Evolutionary conservation across 2,329 filamentous ascomycete genomes (phyloP).

Genomic region (Aspergillus quadricinctus): DNA sequence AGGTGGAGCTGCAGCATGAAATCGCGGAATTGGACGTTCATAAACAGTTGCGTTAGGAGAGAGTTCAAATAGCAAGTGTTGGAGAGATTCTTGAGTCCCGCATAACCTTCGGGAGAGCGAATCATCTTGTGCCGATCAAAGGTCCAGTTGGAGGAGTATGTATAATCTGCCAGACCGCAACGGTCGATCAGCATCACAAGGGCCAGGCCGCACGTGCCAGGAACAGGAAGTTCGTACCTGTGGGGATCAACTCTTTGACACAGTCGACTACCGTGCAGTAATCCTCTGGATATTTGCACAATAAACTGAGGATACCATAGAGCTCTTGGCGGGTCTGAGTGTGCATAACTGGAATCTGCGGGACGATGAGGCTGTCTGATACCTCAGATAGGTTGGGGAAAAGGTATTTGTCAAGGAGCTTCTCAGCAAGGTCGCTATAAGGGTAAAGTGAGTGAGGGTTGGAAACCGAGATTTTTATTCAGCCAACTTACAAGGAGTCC

Average conservation of each 20-base stretch:
- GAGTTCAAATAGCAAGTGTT: constrained; percentile 99
- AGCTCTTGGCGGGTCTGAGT: constrained; percentile 55
- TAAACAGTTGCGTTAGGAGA: constrained; percentile 88
- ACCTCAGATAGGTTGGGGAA: constrained; percentile 54
- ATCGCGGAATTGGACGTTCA: constrained; percentile 81
- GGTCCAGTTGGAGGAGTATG: constrained; percentile 56
- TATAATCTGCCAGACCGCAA: constrained; percentile 46
- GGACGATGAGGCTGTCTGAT: constrained; percentile 24
- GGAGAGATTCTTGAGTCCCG: constrained; percentile 85
- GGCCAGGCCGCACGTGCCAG: constrained; percentile 17
- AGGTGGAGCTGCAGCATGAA: constrained; percentile 71
- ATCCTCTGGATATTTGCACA: constrained; percentile 51
- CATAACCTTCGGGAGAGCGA: constrained; percentile 74
- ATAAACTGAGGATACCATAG: constrained; percentile 55
- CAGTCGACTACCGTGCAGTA: constrained; percentile 51
- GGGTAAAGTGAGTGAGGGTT: constrained; percentile 1
- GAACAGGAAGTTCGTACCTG: constrained; percentile 38
- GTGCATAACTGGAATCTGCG: constrained; percentile 50
- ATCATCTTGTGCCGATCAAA: constrained; percentile 66
- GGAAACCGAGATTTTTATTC: not conserved
- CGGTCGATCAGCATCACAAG: not conserved
- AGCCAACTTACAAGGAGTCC: constrained; percentile 29
- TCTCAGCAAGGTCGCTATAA: constrained; percentile 42
- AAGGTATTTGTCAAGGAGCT: constrained; percentile 60
- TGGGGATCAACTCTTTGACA: constrained; percentile 49